Evolutionary conservation across 805 yeast species (phyloP).

Genomic region (Yarrowia yakushimensis): DNA sequence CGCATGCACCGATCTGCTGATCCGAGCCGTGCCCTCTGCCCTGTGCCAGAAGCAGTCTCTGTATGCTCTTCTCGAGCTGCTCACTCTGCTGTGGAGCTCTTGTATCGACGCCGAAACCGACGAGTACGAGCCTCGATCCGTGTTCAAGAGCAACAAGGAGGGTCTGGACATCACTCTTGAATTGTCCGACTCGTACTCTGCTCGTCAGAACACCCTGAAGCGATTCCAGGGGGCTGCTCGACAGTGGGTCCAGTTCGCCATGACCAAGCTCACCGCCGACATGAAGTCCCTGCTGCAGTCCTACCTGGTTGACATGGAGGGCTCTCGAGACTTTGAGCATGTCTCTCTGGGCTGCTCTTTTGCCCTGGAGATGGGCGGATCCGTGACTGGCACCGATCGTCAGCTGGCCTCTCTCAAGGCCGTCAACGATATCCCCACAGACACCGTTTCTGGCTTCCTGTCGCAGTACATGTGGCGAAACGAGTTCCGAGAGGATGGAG

Average conservation of each 20-base stretch:
- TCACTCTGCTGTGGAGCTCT: constrained; percentile 73
- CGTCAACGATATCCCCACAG: constrained; percentile 41
- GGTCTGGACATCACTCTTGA: constrained; percentile 49
- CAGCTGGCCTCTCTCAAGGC: constrained; percentile 51
- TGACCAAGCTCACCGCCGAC: constrained; percentile 63
- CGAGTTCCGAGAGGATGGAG: constrained; percentile 33
- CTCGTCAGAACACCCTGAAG: constrained; percentile 68
- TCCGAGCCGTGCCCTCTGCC: constrained; percentile 67
- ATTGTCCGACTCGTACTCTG: constrained; percentile 69
- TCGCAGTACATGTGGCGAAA: constrained; percentile 75
- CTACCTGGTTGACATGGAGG: constrained; percentile 56
- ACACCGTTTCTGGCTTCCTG: constrained; percentile 65
- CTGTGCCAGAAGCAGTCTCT: constrained; percentile 71
- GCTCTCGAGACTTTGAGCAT: constrained; percentile 40
- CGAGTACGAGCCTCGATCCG: constrained; percentile 79
- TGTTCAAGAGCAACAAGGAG: constrained; percentile 49
- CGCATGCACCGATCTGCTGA: constrained; percentile 66
- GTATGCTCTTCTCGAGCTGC: constrained; percentile 74
- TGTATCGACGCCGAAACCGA: constrained; percentile 78
- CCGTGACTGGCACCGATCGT: constrained; percentile 59
- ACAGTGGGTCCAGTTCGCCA: constrained; percentile 61
- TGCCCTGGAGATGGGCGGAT: constrained; percentile 85
- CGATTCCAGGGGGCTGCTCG: constrained; percentile 56
- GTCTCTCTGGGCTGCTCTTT: constrained; percentile 81
- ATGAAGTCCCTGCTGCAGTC: constrained; percentile 74